These are phyloP conservation scores for Fagus sylvatica DNA, from an alignment of 306 rosid species.

Conservation along the genomic window DNA sequence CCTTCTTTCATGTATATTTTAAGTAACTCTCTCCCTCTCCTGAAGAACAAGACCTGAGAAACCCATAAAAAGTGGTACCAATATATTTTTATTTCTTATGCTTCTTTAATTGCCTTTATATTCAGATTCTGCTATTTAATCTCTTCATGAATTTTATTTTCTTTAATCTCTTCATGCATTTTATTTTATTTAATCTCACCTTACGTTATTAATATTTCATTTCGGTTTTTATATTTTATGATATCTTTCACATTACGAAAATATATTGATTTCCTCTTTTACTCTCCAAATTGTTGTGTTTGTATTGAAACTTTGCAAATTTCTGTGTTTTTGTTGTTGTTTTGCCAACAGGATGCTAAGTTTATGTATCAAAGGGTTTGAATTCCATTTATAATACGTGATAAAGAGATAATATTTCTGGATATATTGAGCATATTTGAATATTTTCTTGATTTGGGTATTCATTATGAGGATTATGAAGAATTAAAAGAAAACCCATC, in stretches of 20 bases:
- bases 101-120: not conserved
- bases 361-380: constrained; percentile 28
- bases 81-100: not conserved
- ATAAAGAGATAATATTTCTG: constrained; percentile 26
- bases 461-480: constrained; percentile 28
- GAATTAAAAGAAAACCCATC: constrained; percentile 17
- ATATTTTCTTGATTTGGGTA: constrained; percentile 27
- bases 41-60: constrained; percentile 20
- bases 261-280: constrained; percentile 6
- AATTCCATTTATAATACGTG: constrained; percentile 21
- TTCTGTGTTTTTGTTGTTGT: constrained; percentile 17
- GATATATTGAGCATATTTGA: constrained; percentile 29
- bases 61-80: constrained; percentile 32
- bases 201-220: constrained; percentile 4
- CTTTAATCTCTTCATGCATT: constrained; percentile 14
- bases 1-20: constrained; percentile 27
- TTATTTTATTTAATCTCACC: constrained; percentile 16
- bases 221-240: constrained; percentile 48
- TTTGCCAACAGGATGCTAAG: constrained; percentile 36
- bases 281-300: constrained; percentile 18
- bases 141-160: constrained; percentile 26
- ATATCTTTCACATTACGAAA: constrained; percentile 8
- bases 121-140: constrained; percentile 11
- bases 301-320: constrained; percentile 15
- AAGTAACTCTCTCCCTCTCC: constrained; percentile 31